Base-by-base conservation (phyloP, 345 rosid genomes). In the Brassica carinata region DNA sequence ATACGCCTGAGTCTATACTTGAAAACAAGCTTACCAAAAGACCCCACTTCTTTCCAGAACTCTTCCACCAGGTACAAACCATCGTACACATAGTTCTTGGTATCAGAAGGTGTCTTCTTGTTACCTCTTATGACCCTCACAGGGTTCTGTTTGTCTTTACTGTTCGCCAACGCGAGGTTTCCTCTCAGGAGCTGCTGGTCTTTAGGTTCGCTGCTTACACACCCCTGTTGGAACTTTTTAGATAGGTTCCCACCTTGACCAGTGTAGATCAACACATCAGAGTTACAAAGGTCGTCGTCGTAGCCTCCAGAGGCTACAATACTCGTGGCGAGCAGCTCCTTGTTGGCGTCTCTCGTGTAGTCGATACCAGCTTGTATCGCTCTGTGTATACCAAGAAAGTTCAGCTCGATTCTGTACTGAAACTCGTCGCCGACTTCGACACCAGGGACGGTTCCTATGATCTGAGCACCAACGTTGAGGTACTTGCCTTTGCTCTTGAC, bases 381-480 rank as follows among this genome's bases (percentile, higher is more conserved):
- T 55, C 87, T 92, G 79, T 96, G 98, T 48, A 93, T 84, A 62
- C 97, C 96, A 75, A 96, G 82, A 48, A 93, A 71, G 80, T 84
- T 88, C 34, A 96, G 93, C 87, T 96, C 98, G 13, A 89, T 83
- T 59, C 94, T 82, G 48, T 88, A 93, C n/a, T 86, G 96, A 81
- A 91, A 96, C 74, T 93, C 94, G 75, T 93, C 98, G 31, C 99
- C 99, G 59, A 91, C 87, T 79, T 90, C 97, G 81, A 91, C 86
- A 9, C 99, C 99, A 17, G 98, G 97, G 69, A 96, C 89, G 69
- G 83, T 1, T 76, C 99, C 99, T n/a, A 93, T 64, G 31, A 91
- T 86, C 14, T 71, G 83, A 38, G 69, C 64, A 48, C 89, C 88
- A 0, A 38, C 51, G 77, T 87, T 89, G 5, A 87, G 77, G 67